Conservation (phyloP, 108 stramenopile genomes). For the Cyclotella sp. region DNA sequence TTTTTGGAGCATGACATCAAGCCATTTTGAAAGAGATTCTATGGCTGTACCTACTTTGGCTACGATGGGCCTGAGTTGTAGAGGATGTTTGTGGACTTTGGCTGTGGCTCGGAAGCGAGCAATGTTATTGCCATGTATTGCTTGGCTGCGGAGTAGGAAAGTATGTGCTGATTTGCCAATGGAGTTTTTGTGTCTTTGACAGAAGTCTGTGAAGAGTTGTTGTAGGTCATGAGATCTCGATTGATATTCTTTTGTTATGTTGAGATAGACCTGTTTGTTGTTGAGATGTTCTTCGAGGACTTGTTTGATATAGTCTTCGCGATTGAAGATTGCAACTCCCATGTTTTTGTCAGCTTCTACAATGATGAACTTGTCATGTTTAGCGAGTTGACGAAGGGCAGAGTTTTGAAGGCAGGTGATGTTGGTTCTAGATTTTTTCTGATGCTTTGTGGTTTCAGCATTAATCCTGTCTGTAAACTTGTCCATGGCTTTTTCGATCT, state of each 20-base stretch:
- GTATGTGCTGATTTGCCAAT: not conserved
- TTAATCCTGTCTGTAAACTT: not conserved
- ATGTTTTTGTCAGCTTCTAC: conserved; percentile 10
- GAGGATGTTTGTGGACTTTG: not conserved
- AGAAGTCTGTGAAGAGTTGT: not conserved
- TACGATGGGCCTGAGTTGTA: not conserved
- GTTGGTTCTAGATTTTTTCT: not conserved
- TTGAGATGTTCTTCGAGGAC: not conserved
- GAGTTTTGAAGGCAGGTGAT: not conserved
- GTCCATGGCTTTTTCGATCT: not conserved
- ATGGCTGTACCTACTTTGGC: not conserved
- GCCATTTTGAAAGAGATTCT: not conserved
- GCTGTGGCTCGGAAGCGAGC: not conserved
- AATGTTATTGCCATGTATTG: not conserved
- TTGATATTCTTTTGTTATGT: not conserved
- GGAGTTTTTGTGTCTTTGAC: not conserved
- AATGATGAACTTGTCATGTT: not conserved
- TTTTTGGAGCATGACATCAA: not conserved
- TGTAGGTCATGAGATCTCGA: not conserved
- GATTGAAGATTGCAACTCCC: not conserved
- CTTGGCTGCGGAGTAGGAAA: not conserved
- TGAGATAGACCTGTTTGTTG: not conserved
- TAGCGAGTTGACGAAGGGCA: not conserved
- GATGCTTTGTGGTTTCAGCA: not conserved
- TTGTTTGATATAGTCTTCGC: not conserved